Percentiles rank a stretch among this genome's conserved stretches.
Conservation (phyloP, 2,329 filamentous ascomycete genomes). For the Aureobasidium sp. region DNA sequence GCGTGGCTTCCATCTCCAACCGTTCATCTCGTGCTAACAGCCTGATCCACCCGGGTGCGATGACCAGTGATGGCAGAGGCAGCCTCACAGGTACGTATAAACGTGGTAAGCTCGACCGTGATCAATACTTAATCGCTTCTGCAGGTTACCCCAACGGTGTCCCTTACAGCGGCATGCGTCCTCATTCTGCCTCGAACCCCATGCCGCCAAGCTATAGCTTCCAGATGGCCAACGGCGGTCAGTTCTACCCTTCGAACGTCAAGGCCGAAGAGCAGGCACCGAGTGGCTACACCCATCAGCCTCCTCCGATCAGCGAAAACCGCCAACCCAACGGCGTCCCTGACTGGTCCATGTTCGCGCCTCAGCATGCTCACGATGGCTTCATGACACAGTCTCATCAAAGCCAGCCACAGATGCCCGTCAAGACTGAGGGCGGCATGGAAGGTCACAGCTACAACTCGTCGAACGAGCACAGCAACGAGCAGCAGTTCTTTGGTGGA, state of each 20-base stretch:
- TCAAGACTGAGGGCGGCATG: conserved; percentile 36
- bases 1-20: conserved; percentile 35
- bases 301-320: conserved; percentile 8
- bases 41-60: conserved; percentile 33
- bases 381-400: conserved; percentile 25
- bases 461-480: conserved; percentile 32
- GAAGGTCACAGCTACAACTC: conserved; percentile 31
- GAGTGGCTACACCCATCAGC: conserved; percentile 13
- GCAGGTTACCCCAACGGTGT: conserved; percentile 22
- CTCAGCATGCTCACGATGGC: conserved; percentile 34
- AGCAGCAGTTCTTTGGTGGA: conserved; percentile 41
- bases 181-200: conserved; percentile 20
- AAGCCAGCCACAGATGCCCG: conserved; percentile 30
- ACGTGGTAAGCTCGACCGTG: conserved; percentile 21
- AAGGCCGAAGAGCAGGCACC: conserved; percentile 15
- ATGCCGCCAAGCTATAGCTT: conserved; percentile 26
- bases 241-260: conserved; percentile 19
- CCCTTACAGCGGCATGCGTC: conserved; percentile 24
- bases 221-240: conserved; percentile 22
- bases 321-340: conserved; percentile 22
- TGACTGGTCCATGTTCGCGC: conserved; percentile 39
- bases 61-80: conserved; percentile 16
- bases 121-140: conserved; percentile 20
- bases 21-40: conserved; percentile 42
- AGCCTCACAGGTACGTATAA: conserved; percentile 20